Conservation (phyloP, 2,329 filamentous ascomycete species). For the Chaetomium olivaceum region DNA sequence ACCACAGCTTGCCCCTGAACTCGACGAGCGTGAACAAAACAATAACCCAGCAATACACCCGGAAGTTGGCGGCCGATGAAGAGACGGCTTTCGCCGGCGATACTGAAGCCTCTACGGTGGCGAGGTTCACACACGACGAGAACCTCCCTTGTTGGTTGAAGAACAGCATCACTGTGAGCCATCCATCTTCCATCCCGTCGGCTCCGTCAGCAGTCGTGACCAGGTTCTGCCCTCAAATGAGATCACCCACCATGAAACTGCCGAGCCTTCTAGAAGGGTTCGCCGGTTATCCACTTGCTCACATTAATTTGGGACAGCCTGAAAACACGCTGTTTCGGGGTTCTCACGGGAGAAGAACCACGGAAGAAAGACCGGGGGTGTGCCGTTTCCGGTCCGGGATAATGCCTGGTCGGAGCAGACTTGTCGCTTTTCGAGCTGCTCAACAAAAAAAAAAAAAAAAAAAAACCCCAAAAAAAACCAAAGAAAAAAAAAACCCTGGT, state of each 20-base stretch:
- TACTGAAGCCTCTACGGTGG: not conserved
- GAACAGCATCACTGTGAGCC: not conserved
- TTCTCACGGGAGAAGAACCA: not conserved
- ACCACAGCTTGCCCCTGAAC: not conserved
- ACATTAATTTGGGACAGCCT: not conserved
- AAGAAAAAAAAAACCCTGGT: not conserved
- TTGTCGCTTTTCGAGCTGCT: not conserved
- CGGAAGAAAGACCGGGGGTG: not conserved
- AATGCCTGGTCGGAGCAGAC: not conserved
- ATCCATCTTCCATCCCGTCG: not conserved
- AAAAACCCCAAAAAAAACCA: too few relatives aligned
- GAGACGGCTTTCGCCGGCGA: not conserved
- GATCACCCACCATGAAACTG: conserved; percentile 4
- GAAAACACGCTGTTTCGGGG: not conserved
- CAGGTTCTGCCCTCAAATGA: not conserved
- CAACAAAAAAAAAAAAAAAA: not conserved
- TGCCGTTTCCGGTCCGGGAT: not conserved
- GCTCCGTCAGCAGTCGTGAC: not conserved
- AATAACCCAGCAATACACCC: not conserved
- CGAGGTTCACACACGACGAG: too few relatives aligned
- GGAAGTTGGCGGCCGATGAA: not conserved
- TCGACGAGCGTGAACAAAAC: not conserved
- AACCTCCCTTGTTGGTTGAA: not conserved
- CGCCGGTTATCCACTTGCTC: not conserved
- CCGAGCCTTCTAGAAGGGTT: not conserved